phyloP scores from a whole-genome alignment of 192 early-diverging fungal genomes.

The Kickxella alabastrina region DNA sequence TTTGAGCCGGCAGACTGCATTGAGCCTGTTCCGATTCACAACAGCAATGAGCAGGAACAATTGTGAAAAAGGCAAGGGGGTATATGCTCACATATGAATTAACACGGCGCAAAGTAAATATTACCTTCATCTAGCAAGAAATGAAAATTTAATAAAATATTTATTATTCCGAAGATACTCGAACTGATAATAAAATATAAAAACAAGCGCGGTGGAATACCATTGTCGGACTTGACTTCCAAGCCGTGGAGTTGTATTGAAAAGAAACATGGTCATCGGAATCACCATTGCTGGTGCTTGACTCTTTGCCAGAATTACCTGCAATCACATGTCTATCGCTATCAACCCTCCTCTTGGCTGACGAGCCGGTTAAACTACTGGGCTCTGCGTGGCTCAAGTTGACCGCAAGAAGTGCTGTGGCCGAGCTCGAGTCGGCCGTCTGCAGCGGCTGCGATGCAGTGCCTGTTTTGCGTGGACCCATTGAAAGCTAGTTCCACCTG shows the following conservation, averaged over 20 bases:
- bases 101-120: no score
- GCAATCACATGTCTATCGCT: not conserved
- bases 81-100: no score
- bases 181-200: no score
- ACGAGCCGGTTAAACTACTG: not conserved
- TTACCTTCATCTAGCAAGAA: no score
- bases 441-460: slow-evolving; percentile 6
- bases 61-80: no score
- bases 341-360: not conserved
- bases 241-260: not conserved
- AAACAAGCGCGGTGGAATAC: no score
- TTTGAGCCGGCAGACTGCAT: slow-evolving; percentile 56
- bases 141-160: no score
- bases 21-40: slow-evolving; percentile 31
- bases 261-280: not conserved
- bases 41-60: no score
- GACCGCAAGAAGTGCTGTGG: slow-evolving; percentile 8
- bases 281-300: slow-evolving; percentile 21
- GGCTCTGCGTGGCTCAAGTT: slow-evolving; percentile 36
- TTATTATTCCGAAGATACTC: no score
- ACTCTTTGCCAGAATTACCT: slow-evolving; percentile 6
- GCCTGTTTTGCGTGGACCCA: slow-evolving; percentile 1
- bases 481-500: slow-evolving; percentile 28
- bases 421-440: not conserved
- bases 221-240: no score